Base-by-base conservation (phyloP, 2,329 filamentous ascomycete genomes). In the Laburnicola sp. region DNA sequence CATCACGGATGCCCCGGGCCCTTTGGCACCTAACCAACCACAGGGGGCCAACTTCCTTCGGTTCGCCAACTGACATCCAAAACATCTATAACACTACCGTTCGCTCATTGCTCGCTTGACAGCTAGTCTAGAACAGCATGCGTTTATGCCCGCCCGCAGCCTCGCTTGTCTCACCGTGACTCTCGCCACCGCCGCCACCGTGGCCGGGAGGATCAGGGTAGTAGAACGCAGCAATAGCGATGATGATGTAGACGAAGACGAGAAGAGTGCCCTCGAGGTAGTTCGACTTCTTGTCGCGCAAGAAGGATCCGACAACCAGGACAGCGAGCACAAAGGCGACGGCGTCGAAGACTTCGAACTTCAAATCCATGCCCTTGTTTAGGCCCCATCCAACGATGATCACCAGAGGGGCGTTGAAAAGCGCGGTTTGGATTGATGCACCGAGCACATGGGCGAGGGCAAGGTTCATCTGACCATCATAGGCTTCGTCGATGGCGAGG, bases 291-390 rank as follows among this genome's bases (percentile, higher is more conserved):
- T 89, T 86, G 68, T 97, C 92, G 43, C 91, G 81, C 48, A 97
- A 75, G 74, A 96, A 96, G 55, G 91, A 89, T 1, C 91, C 91
- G 2, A 96, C 89, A 0, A 91, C 90, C 36, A 97, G 78, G 62
- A 96, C 93, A 26, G 89, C 84, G 23, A 97, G 80, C 50, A 97
- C 84, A 6, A 97, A 78, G 57, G 95, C 81, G 50, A 88, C 82
- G 21, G 95, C 82, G 75, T 95, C 90, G 77, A 96, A 96, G 10
- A 91, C 80, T 62, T 94, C 88, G 69, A 96, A 96, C 68, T 91
- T 86, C 45, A 96, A 78, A 56, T 88, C 85, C 82, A 97, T 89
- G 4, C 78, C 66, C 58, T 83, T 82, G 50, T 75, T 74, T 31
- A 91, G 74, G 22, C 88, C 86, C 91, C 92, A 97, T 38, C 87